Conservation (phyloP, 768 basidiomycete genomes). For the Galerina sulciceps region DNA sequence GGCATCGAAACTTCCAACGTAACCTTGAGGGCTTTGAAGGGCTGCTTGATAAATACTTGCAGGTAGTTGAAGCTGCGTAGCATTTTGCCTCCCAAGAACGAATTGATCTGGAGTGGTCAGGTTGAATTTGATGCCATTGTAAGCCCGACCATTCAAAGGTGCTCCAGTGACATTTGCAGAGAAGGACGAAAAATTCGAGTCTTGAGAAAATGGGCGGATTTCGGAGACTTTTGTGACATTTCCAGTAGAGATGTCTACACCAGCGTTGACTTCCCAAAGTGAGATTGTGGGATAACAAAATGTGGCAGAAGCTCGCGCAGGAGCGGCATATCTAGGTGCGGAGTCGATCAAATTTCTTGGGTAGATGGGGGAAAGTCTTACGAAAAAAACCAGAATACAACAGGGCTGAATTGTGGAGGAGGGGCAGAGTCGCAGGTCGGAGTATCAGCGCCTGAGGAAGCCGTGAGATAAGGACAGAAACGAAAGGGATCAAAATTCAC, state of each 20-base stretch:
- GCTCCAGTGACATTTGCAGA: constrained; percentile 49
- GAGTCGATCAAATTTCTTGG: neutral
- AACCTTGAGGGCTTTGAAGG: constrained; percentile 38
- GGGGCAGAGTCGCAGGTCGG: constrained; percentile 28
- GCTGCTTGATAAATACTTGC: constrained; percentile 56
- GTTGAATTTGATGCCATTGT: constrained; percentile 59
- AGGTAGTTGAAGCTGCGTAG: constrained; percentile 53
- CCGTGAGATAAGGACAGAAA: no score
- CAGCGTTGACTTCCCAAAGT: constrained; percentile 48
- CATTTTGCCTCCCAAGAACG: constrained; percentile 39
- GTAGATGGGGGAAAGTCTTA: constrained; percentile 1
- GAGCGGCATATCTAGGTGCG: constrained; percentile 35
- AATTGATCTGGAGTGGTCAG: constrained; percentile 45
- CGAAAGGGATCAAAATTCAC: constrained; percentile 22
- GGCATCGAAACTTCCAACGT: constrained; percentile 39
- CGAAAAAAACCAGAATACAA: constrained; percentile 64
- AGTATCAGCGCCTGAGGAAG: constrained; percentile 31
- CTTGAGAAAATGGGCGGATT: constrained; percentile 40
- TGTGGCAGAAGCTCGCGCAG: constrained; percentile 44
- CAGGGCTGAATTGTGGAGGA: constrained; percentile 45
- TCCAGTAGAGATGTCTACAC: constrained; percentile 45
- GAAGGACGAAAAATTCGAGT: constrained; percentile 42
- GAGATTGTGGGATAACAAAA: constrained; percentile 51
- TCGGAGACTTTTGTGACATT: constrained; percentile 47
- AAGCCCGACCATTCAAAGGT: constrained; percentile 49